Conservation (phyloP, 139 green algal species). For the Haematococcus lacustris region DNA sequence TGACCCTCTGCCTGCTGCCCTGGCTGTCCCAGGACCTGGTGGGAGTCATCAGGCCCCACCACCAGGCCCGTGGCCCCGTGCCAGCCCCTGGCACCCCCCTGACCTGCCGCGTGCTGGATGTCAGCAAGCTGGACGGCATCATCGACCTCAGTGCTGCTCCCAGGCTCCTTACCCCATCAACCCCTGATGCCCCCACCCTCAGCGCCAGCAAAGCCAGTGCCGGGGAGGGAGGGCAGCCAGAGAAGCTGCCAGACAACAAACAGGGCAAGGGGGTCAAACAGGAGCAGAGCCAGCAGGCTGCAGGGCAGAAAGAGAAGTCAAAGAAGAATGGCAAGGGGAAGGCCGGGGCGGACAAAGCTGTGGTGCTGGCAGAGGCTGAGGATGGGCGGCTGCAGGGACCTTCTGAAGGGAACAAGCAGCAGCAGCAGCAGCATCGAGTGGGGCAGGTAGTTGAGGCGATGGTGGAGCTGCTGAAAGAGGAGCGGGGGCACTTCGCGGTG, state of each 20-base stretch:
- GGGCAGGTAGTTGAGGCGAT: constrained; percentile 7
- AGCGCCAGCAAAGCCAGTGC: neutral
- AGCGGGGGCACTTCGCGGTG: constrained; percentile 39
- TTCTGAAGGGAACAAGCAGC: no score
- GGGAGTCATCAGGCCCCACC: neutral
- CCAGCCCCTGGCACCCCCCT: constrained; percentile 8
- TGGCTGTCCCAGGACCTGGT: constrained; percentile 17
- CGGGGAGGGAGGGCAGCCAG: neutral
- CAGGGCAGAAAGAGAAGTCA: neutral
- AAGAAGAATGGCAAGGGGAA: constrained; percentile 2
- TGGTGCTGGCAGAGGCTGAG: neutral
- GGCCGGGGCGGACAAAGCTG: neutral
- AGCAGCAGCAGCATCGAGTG: no score
- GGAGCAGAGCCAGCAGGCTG: neutral
- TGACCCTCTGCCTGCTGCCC: constrained; percentile 21
- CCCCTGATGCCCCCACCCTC: neutral
- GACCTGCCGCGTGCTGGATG: constrained; percentile 56
- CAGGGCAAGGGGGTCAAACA: neutral
- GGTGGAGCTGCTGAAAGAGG: constrained; percentile 19
- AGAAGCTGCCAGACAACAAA: no score
- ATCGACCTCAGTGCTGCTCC: constrained; percentile 57
- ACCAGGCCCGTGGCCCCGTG: no score
- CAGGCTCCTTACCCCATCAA: constrained; percentile 10
- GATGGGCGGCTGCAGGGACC: no score
- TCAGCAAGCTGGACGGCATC: constrained; percentile 57